Evolutionary conservation across 1,284 basidiomycete species (phyloP).

Genomic region (Athelia sp.): DNA sequence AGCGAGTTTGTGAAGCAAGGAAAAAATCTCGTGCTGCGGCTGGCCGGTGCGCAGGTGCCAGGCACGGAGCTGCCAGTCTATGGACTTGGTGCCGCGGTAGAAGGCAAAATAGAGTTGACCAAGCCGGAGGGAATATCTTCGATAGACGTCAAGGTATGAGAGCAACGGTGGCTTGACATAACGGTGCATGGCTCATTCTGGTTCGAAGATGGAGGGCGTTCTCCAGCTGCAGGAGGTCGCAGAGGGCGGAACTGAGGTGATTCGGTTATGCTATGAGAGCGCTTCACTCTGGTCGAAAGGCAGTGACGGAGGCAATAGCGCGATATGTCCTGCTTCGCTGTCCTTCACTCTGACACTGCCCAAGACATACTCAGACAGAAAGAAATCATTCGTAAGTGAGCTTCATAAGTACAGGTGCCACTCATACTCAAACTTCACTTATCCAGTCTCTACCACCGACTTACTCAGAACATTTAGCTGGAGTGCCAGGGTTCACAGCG

Average conservation of each 20-base stretch:
- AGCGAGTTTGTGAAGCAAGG: constrained; percentile 59
- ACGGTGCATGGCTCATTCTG: neutral
- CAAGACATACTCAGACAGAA: constrained; percentile 48
- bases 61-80: constrained; percentile 45
- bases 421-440: constrained; percentile 4
- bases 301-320: constrained; percentile 26
- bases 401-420: constrained; percentile 1
- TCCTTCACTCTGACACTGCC: constrained; percentile 55
- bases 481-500: constrained; percentile 63
- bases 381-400: constrained; percentile 49
- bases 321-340: constrained; percentile 45
- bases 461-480: constrained; percentile 54
- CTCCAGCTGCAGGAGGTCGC: constrained; percentile 59
- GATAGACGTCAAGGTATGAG: constrained; percentile 57
- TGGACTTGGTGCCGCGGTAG: constrained; percentile 43
- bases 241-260: constrained; percentile 51
- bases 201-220: constrained; percentile 51
- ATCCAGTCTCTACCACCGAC: constrained; percentile 58
- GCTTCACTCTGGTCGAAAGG: constrained; percentile 50
- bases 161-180: neutral
- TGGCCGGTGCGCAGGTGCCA: constrained; percentile 34
- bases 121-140: constrained; percentile 52
- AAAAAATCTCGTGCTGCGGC: constrained; percentile 22
- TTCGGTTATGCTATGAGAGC: constrained; percentile 47
- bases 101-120: constrained; percentile 51